phyloP scores from a whole-genome alignment of 371 early-diverging fungal species.

The Mortierella sp. region DNA sequence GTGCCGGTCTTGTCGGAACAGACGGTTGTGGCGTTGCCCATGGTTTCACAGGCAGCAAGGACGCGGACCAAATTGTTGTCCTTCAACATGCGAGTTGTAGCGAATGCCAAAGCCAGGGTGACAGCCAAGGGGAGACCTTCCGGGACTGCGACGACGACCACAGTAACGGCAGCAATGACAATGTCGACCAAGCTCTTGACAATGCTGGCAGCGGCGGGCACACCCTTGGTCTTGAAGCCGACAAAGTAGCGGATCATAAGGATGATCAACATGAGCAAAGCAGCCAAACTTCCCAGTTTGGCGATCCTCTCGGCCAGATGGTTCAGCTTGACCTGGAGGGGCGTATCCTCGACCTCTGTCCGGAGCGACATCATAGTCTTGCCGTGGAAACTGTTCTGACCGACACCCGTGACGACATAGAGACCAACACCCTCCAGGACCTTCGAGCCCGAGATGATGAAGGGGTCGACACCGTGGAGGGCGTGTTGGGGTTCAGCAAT shows the following conservation, averaged over 20 bases:
- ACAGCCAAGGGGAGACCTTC: conserved; percentile 88
- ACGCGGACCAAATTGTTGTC: conserved; percentile 93
- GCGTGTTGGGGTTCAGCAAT: conserved; percentile 8
- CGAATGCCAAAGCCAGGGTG: conserved; percentile 82
- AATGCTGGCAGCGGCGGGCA: conserved; percentile 56
- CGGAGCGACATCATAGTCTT: conserved; percentile 82
- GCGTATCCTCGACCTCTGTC: conserved; percentile 70
- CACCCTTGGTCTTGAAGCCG: conserved; percentile 57
- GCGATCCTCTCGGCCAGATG: conserved; percentile 77
- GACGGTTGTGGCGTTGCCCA: conserved; percentile 93
- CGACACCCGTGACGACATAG: conserved; percentile 77
- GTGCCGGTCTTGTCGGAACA: conserved; percentile 97
- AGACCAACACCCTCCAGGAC: conserved; percentile 84
- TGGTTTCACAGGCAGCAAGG: conserved; percentile 92
- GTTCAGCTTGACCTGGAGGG: conserved; percentile 78
- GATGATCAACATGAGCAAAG: conserved; percentile 74
- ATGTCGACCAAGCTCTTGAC: conserved; percentile 69
- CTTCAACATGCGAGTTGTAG: conserved; percentile 85
- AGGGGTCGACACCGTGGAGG: conserved; percentile 66
- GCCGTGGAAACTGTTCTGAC: conserved; percentile 81
- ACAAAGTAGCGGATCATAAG: conserved; percentile 75
- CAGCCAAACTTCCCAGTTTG: conserved; percentile 77
- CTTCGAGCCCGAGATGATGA: conserved; percentile 81
- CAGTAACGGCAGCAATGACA: conserved; percentile 77
- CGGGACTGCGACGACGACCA: conserved; percentile 85